Evolutionary conservation across 345 rosid genomes (phyloP).

Genomic region (sweet orange (Citrus sinensis)): DNA sequence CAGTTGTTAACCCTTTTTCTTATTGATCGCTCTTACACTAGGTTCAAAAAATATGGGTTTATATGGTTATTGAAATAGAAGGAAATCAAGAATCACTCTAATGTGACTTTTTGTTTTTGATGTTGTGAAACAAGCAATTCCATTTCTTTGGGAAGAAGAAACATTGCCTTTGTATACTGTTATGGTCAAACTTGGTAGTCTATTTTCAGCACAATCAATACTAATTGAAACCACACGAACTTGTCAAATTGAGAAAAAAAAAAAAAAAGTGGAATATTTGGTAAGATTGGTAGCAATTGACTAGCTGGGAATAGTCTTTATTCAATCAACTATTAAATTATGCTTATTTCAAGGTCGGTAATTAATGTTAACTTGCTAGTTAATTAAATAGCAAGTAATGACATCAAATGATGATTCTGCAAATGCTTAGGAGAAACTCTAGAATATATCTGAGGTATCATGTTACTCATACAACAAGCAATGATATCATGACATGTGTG

Average conservation of each 20-base stretch:
- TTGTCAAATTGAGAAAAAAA: neutral
- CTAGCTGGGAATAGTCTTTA: neutral
- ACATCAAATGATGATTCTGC: too few relatives aligned
- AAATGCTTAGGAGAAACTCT: too few relatives aligned
- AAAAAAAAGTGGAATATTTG: neutral
- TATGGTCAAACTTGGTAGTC: neutral
- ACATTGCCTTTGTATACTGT: neutral
- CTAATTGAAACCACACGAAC: too few relatives aligned
- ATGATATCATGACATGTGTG: accelerated
- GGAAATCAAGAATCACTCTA: too few relatives aligned
- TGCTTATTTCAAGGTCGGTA: too few relatives aligned
- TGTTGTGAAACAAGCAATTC: too few relatives aligned
- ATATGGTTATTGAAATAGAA: too few relatives aligned
- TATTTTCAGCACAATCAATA: neutral
- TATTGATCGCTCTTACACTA: too few relatives aligned
- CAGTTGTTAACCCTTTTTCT: too few relatives aligned
- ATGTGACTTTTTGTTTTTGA: too few relatives aligned
- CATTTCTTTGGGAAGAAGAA: too few relatives aligned
- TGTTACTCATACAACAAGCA: accelerated
- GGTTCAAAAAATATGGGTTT: too few relatives aligned
- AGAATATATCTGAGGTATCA: accelerated
- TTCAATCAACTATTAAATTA: neutral
- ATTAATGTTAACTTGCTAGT: neutral
- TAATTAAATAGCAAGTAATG: neutral
- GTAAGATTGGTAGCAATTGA: neutral